Evolutionary conservation across 495 filamentous ascomycete species (phyloP).

Genomic region (Trypethelium eluteriae): DNA sequence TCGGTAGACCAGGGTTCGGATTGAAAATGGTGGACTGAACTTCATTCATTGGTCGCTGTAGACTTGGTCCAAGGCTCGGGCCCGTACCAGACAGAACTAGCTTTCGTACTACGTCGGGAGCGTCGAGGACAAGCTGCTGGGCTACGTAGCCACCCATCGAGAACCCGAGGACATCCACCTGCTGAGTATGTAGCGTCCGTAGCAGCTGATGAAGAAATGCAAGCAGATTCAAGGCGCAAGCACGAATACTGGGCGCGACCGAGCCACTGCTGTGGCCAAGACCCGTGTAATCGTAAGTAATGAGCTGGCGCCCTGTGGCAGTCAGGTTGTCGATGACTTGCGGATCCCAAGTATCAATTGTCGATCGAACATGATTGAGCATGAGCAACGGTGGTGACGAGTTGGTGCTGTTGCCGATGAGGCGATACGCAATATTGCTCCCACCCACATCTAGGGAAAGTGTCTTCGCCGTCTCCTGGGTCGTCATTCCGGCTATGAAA

Average conservation of each 20-base stretch:
- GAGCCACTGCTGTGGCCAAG: constrained; percentile 23
- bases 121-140: constrained; percentile 27
- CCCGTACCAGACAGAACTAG: constrained; percentile 22
- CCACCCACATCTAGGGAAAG: constrained; percentile 24
- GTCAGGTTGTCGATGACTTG: constrained; percentile 25
- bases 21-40: constrained; percentile 1
- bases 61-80: constrained; percentile 1
- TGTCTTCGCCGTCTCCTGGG: constrained; percentile 34
- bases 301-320: constrained; percentile 20
- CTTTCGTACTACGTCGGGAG: constrained; percentile 19
- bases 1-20: constrained; percentile 1
- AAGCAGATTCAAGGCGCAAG: constrained; percentile 31
- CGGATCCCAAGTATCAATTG: constrained; percentile 27
- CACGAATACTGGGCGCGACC: constrained; percentile 19
- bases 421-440: constrained; percentile 35
- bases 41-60: constrained; percentile 8
- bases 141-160: constrained; percentile 26
- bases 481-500: constrained; percentile 20
- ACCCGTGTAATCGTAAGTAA: constrained; percentile 26
- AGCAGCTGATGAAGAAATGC: constrained; percentile 22
- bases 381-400: constrained; percentile 32
- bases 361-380: constrained; percentile 34
- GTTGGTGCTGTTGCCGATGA: constrained; percentile 27
- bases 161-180: constrained; percentile 30
- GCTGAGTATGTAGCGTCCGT: constrained; percentile 24